phyloP scores from a whole-genome alignment of 1,139 yeast species.

The Yamadazyma epiphylla region DNA sequence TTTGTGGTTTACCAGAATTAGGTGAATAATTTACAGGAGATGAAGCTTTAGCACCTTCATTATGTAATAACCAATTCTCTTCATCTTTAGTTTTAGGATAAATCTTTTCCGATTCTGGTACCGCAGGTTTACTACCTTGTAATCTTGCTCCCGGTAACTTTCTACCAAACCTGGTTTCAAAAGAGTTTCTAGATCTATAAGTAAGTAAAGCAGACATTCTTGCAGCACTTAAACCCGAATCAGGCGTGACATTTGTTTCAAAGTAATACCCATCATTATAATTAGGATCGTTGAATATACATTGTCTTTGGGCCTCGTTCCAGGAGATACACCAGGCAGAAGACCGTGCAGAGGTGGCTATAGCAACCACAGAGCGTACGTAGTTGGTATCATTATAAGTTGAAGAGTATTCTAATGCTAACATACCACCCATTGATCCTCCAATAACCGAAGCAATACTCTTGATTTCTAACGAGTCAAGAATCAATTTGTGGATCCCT shows the following conservation, averaged over 20 bases:
- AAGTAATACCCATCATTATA: constrained; percentile 85
- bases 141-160: constrained; percentile 58
- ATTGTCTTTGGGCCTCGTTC: constrained; percentile 98
- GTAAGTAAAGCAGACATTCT: constrained; percentile 95
- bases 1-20: constrained; percentile 55
- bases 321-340: constrained; percentile 99
- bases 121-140: constrained; percentile 22
- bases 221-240: constrained; percentile 88
- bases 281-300: constrained; percentile 91
- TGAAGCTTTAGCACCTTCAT: constrained; percentile 34
- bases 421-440: constrained; percentile 99
- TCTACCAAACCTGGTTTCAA: constrained; percentile 87
- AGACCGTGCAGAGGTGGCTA: constrained; percentile 92
- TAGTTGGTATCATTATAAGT: constrained; percentile 68
- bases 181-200: constrained; percentile 86
- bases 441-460: constrained; percentile 85
- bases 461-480: constrained; percentile 71
- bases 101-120: constrained; percentile 11
- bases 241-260: constrained; percentile 62
- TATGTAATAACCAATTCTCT: constrained; percentile 43
- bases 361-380: constrained; percentile 70
- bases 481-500: constrained; percentile 67
- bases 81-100: constrained; percentile 41
- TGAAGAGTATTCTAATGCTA: constrained; percentile 76
- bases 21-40: constrained; percentile 6